Evolutionary conservation across 345 rosid species (phyloP).

Genomic region (Eucalyptus paniculata): DNA sequence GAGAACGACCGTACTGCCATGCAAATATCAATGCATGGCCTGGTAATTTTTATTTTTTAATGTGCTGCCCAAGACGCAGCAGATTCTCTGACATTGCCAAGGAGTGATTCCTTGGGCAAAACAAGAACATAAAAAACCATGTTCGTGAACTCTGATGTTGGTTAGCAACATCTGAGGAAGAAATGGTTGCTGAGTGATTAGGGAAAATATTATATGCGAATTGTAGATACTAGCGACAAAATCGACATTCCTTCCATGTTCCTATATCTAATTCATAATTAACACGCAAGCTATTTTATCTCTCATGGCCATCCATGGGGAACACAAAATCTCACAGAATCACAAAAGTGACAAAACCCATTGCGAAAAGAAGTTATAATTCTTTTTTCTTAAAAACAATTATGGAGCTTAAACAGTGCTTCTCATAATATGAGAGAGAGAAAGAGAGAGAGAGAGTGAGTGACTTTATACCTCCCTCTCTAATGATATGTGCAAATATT

Average conservation of each 20-base stretch:
- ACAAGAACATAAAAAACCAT: not conserved
- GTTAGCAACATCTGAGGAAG: not conserved
- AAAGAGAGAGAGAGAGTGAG: not conserved
- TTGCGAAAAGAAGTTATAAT: slow-evolving; percentile 3
- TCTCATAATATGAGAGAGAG: slow-evolving; percentile 5
- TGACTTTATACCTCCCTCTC: not conserved
- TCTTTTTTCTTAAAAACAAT: slow-evolving; percentile 1
- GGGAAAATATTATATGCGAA: not conserved
- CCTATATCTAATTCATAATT: not conserved
- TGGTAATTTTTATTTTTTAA: not conserved
- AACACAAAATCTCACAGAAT: slow-evolving; percentile 43
- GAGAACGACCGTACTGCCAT: not conserved
- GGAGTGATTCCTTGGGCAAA: not conserved
- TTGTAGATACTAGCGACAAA: not conserved
- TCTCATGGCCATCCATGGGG: slow-evolving; percentile 21
- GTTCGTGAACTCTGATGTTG: not conserved
- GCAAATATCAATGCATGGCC: not conserved
- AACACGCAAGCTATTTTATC: not conserved
- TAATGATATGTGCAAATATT: not conserved
- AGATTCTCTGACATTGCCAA: not conserved
- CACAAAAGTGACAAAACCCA: slow-evolving; percentile 20
- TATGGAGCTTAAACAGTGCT: slow-evolving; percentile 11
- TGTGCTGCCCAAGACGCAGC: not conserved
- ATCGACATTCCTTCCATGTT: not conserved
- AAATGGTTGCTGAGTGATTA: not conserved